Evolutionary conservation across 106 monocot species (phyloP).

Genomic region (Acorus gramineus): DNA sequence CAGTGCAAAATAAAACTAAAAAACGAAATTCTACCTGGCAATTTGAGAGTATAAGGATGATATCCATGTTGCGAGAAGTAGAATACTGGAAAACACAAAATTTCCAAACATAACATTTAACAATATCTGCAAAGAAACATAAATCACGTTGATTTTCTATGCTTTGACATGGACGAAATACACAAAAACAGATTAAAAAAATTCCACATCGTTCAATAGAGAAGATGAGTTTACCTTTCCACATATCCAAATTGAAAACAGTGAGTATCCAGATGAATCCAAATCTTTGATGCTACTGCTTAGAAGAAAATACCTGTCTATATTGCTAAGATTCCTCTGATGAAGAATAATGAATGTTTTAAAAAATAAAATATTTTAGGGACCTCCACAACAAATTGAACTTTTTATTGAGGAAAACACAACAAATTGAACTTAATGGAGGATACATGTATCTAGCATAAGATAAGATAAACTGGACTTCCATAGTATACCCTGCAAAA

Average conservation of each 20-base stretch:
- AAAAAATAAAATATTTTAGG: too few species aligned
- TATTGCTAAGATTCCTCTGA: constrained; percentile 19
- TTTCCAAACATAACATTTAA: constrained; percentile 26
- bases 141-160: too few species aligned
- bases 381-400: too few species aligned
- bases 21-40: constrained; percentile 23
- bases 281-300: constrained; percentile 10
- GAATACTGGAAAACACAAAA: constrained; percentile 21
- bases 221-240: constrained; percentile 22
- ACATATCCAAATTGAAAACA: constrained; percentile 20
- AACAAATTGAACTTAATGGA: background rate
- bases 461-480: constrained; percentile 27
- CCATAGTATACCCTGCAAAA: constrained; percentile 41
- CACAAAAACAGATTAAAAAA: too few species aligned
- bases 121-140: constrained; percentile 29
- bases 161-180: too few species aligned
- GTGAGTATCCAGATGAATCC: constrained; percentile 23
- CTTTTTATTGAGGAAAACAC: background rate
- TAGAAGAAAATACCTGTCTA: constrained; percentile 35
- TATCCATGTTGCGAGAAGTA: constrained; percentile 25
- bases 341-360: background rate
- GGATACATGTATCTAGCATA: constrained; percentile 61
- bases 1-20: background rate
- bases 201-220: too few species aligned
- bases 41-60: constrained; percentile 17